Evolutionary conservation across 768 basidiomycete genomes (phyloP).

Genomic region (Amanita rubescens): DNA sequence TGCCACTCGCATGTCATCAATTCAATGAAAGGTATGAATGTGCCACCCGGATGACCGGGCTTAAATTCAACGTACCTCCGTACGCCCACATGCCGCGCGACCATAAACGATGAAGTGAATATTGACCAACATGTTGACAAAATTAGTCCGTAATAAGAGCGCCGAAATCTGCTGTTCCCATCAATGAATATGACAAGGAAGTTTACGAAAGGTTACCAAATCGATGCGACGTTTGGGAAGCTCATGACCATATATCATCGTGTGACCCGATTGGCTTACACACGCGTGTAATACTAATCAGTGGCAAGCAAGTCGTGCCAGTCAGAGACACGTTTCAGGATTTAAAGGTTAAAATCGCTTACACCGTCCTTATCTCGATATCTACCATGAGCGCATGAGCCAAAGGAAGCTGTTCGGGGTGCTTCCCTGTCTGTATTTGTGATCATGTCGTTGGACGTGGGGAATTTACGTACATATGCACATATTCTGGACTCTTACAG

Average conservation of each 20-base stretch:
- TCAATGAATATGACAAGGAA: background rate
- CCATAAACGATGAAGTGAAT: background rate
- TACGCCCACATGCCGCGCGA: background rate
- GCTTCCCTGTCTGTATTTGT: slow-evolving; percentile 5
- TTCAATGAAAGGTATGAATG: background rate
- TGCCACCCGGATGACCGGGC: background rate
- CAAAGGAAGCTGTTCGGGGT: background rate
- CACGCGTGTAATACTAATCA: background rate
- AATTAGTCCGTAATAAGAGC: background rate
- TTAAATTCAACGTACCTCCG: background rate
- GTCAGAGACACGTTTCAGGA: slow-evolving; percentile 1
- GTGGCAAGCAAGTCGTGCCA: background rate
- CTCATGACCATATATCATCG: slow-evolving; percentile 1
- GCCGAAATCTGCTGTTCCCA: background rate
- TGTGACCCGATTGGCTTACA: slow-evolving; percentile 5
- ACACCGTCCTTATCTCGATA: slow-evolving; percentile 4
- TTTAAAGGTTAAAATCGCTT: slow-evolving; percentile 1
- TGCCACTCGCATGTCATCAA: background rate
- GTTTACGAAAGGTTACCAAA: background rate
- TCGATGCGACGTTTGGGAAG: background rate
- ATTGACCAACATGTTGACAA: background rate
- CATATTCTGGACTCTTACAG: slow-evolving; percentile 1
- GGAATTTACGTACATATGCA: slow-evolving; percentile 7
- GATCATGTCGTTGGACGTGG: slow-evolving; percentile 6
- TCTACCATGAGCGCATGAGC: background rate